Base-by-base conservation (phyloP, 163 green algal genomes). In the Coccomyxa subellipsoidea region DNA sequence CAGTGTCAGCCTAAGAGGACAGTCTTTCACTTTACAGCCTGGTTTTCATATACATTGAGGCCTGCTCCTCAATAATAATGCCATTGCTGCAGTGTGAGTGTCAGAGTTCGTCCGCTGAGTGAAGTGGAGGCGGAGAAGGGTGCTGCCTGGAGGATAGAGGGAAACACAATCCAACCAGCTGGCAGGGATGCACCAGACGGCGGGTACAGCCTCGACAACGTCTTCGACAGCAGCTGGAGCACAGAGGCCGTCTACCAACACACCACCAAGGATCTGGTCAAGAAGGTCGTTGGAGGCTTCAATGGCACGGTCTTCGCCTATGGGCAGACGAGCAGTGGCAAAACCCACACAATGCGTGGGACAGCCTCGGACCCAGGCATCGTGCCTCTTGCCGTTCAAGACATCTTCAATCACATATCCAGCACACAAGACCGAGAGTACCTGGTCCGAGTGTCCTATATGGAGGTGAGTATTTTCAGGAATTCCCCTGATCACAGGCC, bases 221-320 rank as follows among this genome's bases (percentile, higher is more conserved):
- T 98, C 0, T 98, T 96, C 77, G 89, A 90, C 38, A 90, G 88
- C 0, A 78, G 84, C 4, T 87, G 83, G 75, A 91, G 76, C 32
- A 97, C 91, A 0, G 12, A 54, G 4, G 32, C 83, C 66, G 94
- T 98, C 12, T 98, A 97, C 79, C 79, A 93, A 15, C 78, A 73
- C 18, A 93, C 90, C 0, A 92, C 91, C 4, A 84, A 90, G 69
- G 69, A 81, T 34, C 77, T 98, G 38, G 91, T 97, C 36, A 78
- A 89, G 23, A 94, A 96, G 86, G 91, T 98, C 23, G 87, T 98
- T 38, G 90, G 90, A 31, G 95, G 95, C 54, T 97, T 98, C 87
- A 98, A 98, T 86, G 91, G 91, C 79, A 99, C 96, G 0, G 93
- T 99, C 0, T 98, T 99, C 90, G 96, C 96, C 3, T 98, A 98